Evolutionary conservation across 2,329 filamentous ascomycete species (phyloP).

Genomic region (Beauveria rudraprayagi): DNA sequence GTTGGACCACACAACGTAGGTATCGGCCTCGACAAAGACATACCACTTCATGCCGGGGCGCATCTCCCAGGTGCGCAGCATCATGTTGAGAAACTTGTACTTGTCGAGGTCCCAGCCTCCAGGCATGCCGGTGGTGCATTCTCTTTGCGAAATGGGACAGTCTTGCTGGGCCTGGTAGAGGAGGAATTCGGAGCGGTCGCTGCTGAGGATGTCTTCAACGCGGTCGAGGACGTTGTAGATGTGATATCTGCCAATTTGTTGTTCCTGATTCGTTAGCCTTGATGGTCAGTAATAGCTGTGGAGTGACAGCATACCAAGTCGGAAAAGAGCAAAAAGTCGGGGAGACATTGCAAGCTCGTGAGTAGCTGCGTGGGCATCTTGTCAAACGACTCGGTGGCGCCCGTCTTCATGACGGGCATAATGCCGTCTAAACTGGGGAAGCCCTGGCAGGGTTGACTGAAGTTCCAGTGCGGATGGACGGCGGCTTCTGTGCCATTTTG

Average conservation of each 20-base stretch:
- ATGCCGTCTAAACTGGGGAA: slow-evolving; percentile 37
- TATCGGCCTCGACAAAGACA: slow-evolving; percentile 52
- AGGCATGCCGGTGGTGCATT: slow-evolving; percentile 27
- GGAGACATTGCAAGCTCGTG: slow-evolving; percentile 45
- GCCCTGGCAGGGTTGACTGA: slow-evolving; percentile 29
- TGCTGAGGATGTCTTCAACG: slow-evolving; percentile 29
- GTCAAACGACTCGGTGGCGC: slow-evolving; percentile 46
- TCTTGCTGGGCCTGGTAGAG: slow-evolving; percentile 37
- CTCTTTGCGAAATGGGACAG: slow-evolving; percentile 39
- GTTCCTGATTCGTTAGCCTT: slow-evolving; percentile 27
- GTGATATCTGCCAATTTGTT: slow-evolving; percentile 39
- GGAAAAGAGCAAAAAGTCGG: slow-evolving; percentile 49
- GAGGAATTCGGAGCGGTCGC: slow-evolving; percentile 35
- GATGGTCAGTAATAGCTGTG: not conserved
- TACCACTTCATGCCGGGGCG: slow-evolving; percentile 49
- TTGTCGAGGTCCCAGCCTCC: slow-evolving; percentile 49
- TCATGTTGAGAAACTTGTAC: slow-evolving; percentile 54
- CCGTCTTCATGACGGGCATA: slow-evolving; percentile 50
- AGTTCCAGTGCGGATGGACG: slow-evolving; percentile 28
- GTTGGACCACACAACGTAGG: slow-evolving; percentile 48
- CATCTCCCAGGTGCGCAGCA: slow-evolving; percentile 46
- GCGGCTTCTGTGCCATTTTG: slow-evolving; percentile 25
- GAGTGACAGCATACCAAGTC: slow-evolving; percentile 32
- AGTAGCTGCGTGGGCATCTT: slow-evolving; percentile 48
- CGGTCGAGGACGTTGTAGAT: slow-evolving; percentile 34